phyloP scores from a whole-genome alignment of 176 grass and related monocot genomes.

The Aegilops umbellulata region DNA sequence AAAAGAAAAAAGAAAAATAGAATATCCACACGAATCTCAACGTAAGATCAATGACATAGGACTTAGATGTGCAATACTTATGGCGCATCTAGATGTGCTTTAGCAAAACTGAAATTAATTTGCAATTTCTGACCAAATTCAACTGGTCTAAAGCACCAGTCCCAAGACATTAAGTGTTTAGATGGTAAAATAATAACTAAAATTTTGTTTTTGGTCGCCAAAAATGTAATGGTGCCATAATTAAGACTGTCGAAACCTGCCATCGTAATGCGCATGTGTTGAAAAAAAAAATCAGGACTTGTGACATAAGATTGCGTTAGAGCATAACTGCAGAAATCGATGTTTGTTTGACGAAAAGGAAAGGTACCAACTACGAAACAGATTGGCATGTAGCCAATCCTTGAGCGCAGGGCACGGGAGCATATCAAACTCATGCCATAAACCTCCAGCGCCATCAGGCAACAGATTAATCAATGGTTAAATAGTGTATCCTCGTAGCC shows the following conservation, averaged over 20 bases:
- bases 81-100: too few species aligned
- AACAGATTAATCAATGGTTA: background rate
- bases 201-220: background rate
- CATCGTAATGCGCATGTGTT: background rate
- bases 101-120: background rate
- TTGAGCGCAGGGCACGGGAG: background rate
- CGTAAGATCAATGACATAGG: too few species aligned
- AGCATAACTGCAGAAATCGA: background rate
- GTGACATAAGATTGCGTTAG: background rate
- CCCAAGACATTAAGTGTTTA: background rate
- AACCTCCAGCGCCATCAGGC: background rate
- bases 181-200: background rate
- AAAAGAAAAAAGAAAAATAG: too few species aligned
- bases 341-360: constrained; percentile 3
- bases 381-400: background rate
- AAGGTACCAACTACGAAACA: constrained; percentile 14
- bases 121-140: background rate
- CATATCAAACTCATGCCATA: constrained; percentile 15
- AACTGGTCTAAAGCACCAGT: background rate
- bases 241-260: background rate
- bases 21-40: too few species aligned
- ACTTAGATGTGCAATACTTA: too few species aligned
- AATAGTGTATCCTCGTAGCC: background rate
- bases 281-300: background rate
- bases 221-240: background rate